These are phyloP conservation scores for Cochliopodium minus DNA, from an alignment of 208 protist species.

Conservation along the genomic window DNA sequence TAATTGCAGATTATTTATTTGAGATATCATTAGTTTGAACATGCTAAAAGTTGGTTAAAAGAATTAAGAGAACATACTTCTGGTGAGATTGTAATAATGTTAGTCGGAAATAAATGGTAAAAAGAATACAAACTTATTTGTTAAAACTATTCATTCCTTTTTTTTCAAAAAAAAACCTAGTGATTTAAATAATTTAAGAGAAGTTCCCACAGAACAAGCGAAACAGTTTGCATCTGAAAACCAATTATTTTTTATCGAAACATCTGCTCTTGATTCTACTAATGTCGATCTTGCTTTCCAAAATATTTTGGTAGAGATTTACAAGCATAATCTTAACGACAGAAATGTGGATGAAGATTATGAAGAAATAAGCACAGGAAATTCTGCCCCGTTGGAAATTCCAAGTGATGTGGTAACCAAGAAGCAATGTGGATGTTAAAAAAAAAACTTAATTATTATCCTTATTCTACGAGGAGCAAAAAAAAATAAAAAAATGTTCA, in stretches of 20 bases:
- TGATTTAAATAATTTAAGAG: conserved; percentile 6
- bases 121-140: no score
- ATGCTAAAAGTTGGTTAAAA: conserved; percentile 89
- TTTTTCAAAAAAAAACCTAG: no score
- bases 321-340: no score
- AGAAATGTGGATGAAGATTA: no score
- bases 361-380: no score
- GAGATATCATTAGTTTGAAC: conserved; percentile 97
- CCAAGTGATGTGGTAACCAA: no score
- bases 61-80: conserved; percentile 86
- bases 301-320: conserved; percentile 81
- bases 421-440: no score
- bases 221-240: conserved; percentile 81
- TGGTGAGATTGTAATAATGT: conserved; percentile 85
- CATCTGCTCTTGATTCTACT: conserved; percentile 87
- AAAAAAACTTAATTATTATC: no score
- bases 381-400: no score
- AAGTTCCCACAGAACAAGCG: conserved; percentile 61
- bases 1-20: conserved; percentile 75
- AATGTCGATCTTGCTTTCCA: conserved; percentile 97
- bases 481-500: no score
- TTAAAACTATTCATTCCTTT: no score
- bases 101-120: conserved; percentile 95
- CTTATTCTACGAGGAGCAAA: no score
- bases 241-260: conserved; percentile 89